Percentiles rank a stretch among this genome's conserved stretches.
Evolutionary conservation across 441 rosid species (phyloP).

Genomic region (Hypseocharis bilobata): DNA sequence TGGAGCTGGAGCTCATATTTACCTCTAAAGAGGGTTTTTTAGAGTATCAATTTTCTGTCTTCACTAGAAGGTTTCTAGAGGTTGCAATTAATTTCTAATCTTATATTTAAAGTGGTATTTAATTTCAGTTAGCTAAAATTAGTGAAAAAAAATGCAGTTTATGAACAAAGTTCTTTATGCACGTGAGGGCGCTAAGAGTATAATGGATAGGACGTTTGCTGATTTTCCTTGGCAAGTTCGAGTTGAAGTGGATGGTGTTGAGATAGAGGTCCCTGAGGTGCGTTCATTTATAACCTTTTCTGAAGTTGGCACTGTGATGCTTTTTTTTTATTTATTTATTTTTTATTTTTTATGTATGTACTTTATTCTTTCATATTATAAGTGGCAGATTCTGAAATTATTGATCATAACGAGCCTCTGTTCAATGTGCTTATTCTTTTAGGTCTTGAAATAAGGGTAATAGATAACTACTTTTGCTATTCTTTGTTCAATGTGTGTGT

Average conservation of each 20-base stretch:
- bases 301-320: neutral
- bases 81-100: neutral
- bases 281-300: slow-evolving; percentile 17
- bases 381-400: neutral
- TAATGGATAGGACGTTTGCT: slow-evolving; percentile 89
- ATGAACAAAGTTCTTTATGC: slow-evolving; percentile 98
- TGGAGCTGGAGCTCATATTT: neutral
- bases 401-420: neutral
- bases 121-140: slow-evolving; percentile 25
- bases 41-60: neutral
- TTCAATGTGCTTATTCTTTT: neutral
- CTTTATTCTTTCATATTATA: neutral
- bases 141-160: slow-evolving; percentile 46
- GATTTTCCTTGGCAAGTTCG: slow-evolving; percentile 90
- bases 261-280: slow-evolving; percentile 93
- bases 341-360: neutral
- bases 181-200: slow-evolving; percentile 88
- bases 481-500: too few relatives aligned
- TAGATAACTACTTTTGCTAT: too few relatives aligned
- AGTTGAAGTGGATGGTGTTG: slow-evolving; percentile 86
- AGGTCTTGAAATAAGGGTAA: too few relatives aligned
- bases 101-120: neutral
- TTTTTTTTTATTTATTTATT: too few relatives aligned
- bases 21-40: neutral
- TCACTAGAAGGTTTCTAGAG: neutral